Evolutionary conservation across 768 basidiomycete genomes (phyloP).

Genomic region (Suillus americanus): DNA sequence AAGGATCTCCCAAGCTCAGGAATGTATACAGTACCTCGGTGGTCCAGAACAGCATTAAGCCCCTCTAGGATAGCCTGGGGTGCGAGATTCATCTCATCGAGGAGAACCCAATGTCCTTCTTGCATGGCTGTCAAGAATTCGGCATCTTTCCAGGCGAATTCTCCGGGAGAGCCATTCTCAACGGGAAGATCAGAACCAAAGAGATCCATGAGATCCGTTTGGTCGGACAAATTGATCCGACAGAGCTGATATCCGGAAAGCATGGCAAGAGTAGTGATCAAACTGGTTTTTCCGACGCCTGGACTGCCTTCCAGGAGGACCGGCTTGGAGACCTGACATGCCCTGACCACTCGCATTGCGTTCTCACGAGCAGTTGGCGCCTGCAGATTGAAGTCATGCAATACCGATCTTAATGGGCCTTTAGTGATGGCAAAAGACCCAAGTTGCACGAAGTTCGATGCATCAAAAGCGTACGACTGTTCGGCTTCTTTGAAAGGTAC

Average conservation of each 20-base stretch:
- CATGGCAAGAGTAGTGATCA: conserved; percentile 84
- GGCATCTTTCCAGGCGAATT: conserved; percentile 97
- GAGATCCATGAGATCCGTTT: conserved; percentile 94
- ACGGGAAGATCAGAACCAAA: conserved; percentile 96
- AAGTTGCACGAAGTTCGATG: conserved; percentile 47
- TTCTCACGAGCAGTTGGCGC: conserved; percentile 91
- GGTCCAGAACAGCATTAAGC: conserved; percentile 93
- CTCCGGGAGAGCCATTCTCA: conserved; percentile 86
- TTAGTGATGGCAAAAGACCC: conserved; percentile 73
- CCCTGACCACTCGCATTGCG: conserved; percentile 83
- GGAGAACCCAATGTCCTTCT: conserved; percentile 94
- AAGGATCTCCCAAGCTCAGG: conserved; percentile 94
- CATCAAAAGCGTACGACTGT: conserved; percentile 31
- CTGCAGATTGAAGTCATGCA: conserved; percentile 68
- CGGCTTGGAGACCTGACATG: conserved; percentile 86
- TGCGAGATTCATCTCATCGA: conserved; percentile 99
- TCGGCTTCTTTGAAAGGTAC: conserved; percentile 43
- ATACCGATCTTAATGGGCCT: conserved; percentile 43
- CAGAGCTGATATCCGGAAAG: conserved; percentile 76
- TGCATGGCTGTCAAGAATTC: conserved; percentile 93
- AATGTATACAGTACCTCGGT: conserved; percentile 91
- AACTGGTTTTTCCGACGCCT: conserved; percentile 96
- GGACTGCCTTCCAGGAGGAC: conserved; percentile 97
- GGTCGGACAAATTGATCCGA: conserved; percentile 97
- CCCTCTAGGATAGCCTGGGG: conserved; percentile 97